Conservation (phyloP, 1,139 yeast genomes). For the Hansenula lynferdii region DNA sequence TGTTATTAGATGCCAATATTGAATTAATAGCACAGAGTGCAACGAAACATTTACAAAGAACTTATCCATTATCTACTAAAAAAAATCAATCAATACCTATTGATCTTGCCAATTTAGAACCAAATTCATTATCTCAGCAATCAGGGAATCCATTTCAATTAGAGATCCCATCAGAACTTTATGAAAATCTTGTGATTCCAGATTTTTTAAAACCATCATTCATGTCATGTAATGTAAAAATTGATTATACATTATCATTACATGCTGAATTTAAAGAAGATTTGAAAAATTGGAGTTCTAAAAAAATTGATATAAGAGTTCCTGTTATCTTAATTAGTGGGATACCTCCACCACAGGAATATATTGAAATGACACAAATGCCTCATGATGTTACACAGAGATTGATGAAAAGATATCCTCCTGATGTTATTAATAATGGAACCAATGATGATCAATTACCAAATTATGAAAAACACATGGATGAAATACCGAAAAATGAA, state of each 20-base stretch:
- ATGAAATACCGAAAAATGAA: too few species aligned
- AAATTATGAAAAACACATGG: too few species aligned
- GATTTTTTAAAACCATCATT: constrained; percentile 49
- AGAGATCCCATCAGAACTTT: not conserved
- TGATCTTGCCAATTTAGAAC: not conserved
- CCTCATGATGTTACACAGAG: not conserved
- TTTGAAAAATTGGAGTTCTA: constrained; percentile 9
- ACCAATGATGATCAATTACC: too few species aligned
- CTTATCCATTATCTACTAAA: not conserved
- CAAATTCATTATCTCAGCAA: not conserved
- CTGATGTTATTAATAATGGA: not conserved
- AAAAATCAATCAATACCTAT: not conserved
- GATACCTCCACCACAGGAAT: not conserved
- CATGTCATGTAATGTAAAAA: constrained; percentile 49
- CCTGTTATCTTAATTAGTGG: not conserved
- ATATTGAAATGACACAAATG: not conserved
- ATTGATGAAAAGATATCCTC: not conserved
- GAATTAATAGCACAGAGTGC: constrained; percentile 8
- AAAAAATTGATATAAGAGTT: not conserved
- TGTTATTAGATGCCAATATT: constrained; percentile 25
- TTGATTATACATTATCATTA: constrained; percentile 40
- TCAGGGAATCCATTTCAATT: not conserved
- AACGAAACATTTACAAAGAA: not conserved
- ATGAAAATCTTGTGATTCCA: constrained; percentile 35
- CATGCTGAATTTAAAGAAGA: constrained; percentile 34